These are phyloP conservation scores for Umbelopsis vinacea DNA, from an alignment of 192 early-diverging fungal genomes.

Conservation along the genomic window DNA sequence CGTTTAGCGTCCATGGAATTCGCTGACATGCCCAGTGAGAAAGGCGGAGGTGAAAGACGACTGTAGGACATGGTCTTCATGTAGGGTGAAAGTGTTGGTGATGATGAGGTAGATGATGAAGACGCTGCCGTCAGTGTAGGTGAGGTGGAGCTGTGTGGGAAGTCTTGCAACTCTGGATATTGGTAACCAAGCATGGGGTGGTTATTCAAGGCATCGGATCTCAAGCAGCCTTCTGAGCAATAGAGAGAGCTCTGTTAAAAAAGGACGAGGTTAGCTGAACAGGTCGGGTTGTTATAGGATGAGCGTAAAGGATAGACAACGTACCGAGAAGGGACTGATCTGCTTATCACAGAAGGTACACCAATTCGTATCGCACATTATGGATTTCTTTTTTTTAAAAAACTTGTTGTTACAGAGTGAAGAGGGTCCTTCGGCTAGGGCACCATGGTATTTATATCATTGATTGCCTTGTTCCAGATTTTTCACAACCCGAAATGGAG, in stretches of 20 bases:
- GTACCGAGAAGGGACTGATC: constrained; percentile 31
- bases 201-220: constrained; percentile 12
- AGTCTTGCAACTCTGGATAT: constrained; percentile 26
- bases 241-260: constrained; percentile 25
- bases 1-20: constrained; percentile 1
- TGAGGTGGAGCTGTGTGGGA: constrained; percentile 22
- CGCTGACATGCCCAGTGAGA: constrained; percentile 21
- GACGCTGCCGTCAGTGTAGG: constrained; percentile 15
- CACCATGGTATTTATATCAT: background rate
- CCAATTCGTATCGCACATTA: constrained; percentile 38
- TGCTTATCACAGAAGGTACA: constrained; percentile 34
- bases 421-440: background rate
- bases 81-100: constrained; percentile 23
- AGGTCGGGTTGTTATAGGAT: background rate
- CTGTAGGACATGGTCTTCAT: constrained; percentile 21
- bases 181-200: constrained; percentile 29
- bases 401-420: background rate
- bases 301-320: background rate
- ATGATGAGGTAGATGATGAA: constrained; percentile 11
- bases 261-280: background rate
- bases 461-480: constrained; percentile 15
- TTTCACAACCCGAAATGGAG: constrained; percentile 24
- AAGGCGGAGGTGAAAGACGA: constrained; percentile 20
- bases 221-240: constrained; percentile 27
- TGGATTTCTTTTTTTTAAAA: background rate